phyloP scores from a whole-genome alignment of 2,329 filamentous ascomycete genomes.

The Dactylellina drechsleri region DNA sequence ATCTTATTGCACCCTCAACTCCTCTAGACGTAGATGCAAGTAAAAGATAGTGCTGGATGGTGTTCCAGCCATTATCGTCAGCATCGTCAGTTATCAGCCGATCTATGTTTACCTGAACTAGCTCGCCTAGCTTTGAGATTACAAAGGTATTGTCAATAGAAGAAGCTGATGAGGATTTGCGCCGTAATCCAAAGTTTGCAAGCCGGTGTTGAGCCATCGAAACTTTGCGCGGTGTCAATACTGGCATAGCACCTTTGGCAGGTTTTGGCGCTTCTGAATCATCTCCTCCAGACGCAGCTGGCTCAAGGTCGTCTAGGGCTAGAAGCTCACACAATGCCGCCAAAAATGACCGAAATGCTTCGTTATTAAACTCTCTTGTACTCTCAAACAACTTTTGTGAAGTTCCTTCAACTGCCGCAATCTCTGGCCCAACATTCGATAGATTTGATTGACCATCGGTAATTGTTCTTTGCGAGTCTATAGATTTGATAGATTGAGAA shows the following conservation, averaged over 20 bases:
- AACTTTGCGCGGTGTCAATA: conserved; percentile 61
- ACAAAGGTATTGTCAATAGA: conserved; percentile 71
- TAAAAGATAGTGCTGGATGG: conserved; percentile 70
- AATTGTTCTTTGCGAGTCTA: conserved; percentile 52
- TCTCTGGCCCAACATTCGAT: conserved; percentile 79
- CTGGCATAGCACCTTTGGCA: conserved; percentile 59
- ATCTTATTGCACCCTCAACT: conserved; percentile 63
- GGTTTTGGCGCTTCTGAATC: conserved; percentile 55
- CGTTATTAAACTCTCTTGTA: conserved; percentile 87
- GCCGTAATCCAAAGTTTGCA: conserved; percentile 32
- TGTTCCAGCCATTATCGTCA: conserved; percentile 78
- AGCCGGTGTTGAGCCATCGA: conserved; percentile 60
- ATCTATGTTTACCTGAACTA: conserved; percentile 78
- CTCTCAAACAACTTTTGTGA: conserved; percentile 88
- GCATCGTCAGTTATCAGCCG: conserved; percentile 76
- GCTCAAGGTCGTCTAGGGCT: conserved; percentile 60
- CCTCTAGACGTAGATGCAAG: conserved; percentile 63
- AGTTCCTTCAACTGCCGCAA: conserved; percentile 87
- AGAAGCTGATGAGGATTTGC: conserved; percentile 52
- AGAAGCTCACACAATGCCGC: conserved; percentile 78
- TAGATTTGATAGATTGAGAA: conserved; percentile 45
- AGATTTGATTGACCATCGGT: conserved; percentile 63
- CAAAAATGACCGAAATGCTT: conserved; percentile 80
- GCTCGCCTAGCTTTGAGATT: conserved; percentile 76
- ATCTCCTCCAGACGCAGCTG: conserved; percentile 20